These are phyloP conservation scores for Sclerotiophoma versabilis DNA, from an alignment of 2,329 filamentous ascomycete species.

Conservation along the genomic window DNA sequence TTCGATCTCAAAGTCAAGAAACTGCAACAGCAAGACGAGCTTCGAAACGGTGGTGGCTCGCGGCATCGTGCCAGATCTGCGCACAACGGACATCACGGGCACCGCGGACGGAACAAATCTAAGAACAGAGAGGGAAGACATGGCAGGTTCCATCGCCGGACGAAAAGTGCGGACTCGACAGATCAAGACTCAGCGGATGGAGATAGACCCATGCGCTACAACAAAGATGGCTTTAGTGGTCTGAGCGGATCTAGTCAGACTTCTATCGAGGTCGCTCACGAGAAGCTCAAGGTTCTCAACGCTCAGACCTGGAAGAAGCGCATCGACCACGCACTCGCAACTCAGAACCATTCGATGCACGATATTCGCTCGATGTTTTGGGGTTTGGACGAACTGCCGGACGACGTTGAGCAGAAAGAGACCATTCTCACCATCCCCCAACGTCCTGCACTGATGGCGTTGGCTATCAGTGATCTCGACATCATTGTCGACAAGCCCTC, in stretches of 20 bases:
- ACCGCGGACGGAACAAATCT: conserved; percentile 47
- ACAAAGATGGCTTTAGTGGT: conserved; percentile 76
- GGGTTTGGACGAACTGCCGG: conserved; percentile 79
- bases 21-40: conserved; percentile 69
- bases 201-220: conserved; percentile 66
- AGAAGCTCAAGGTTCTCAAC: conserved; percentile 79
- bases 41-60: conserved; percentile 54
- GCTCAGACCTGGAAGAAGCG: conserved; percentile 90
- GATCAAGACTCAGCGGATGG: conserved; percentile 36
- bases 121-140: conserved; percentile 41
- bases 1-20: conserved; percentile 88
- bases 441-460: conserved; percentile 81
- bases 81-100: conserved; percentile 46
- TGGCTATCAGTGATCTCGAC: conserved; percentile 83
- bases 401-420: conserved; percentile 83
- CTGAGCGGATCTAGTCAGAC: conserved; percentile 77
- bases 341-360: conserved; percentile 75
- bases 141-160: conserved; percentile 46
- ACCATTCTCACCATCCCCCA: conserved; percentile 85
- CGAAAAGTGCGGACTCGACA: conserved; percentile 47
- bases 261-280: conserved; percentile 76
- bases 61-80: conserved; percentile 61
- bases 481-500: conserved; percentile 90
- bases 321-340: conserved; percentile 77
- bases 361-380: conserved; percentile 82